These are phyloP conservation scores for Ambrosia artemisiifolia DNA, from an alignment of 129 eudicot species.

Conservation along the genomic window DNA sequence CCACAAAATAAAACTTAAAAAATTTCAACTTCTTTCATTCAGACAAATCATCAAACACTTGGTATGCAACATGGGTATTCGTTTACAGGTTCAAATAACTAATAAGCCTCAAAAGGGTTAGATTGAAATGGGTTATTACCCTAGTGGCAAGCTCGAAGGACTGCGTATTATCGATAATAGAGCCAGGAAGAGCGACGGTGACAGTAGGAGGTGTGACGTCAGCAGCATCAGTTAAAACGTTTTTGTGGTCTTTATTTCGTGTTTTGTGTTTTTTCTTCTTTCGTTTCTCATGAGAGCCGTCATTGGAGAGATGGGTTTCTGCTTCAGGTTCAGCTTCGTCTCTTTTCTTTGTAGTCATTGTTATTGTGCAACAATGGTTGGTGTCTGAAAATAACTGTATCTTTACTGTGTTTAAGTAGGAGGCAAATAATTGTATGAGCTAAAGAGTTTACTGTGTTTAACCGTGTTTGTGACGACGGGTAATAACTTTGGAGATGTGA, in stretches of 20 bases:
- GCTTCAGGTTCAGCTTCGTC: conserved; percentile 21
- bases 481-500: too few relatives aligned
- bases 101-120: background rate
- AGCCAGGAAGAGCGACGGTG: conserved; percentile 83
- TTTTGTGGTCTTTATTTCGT: conserved; percentile 15
- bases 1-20: background rate
- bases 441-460: too few relatives aligned
- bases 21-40: conserved; percentile 6
- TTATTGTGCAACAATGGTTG: conserved; percentile 4
- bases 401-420: too few relatives aligned
- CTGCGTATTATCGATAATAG: conserved; percentile 80
- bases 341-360: conserved; percentile 27
- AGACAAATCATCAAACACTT: conserved; percentile 34
- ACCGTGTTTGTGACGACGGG: too few relatives aligned
- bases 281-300: conserved; percentile 36
- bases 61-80: background rate
- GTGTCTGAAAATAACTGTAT: background rate
- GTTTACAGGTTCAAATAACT: background rate
- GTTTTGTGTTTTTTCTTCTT: conserved; percentile 41
- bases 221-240: conserved; percentile 6
- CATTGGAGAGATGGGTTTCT: conserved; percentile 30
- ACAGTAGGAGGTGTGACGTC: conserved; percentile 43
- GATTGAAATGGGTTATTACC: conserved; percentile 29
- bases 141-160: conserved; percentile 90
- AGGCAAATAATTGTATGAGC: too few relatives aligned